Percentiles rank a stretch among this genome's conserved stretches.
These are phyloP conservation scores for Lepraria neglecta DNA, from an alignment of 495 filamentous ascomycete genomes.

Conservation along the genomic window DNA sequence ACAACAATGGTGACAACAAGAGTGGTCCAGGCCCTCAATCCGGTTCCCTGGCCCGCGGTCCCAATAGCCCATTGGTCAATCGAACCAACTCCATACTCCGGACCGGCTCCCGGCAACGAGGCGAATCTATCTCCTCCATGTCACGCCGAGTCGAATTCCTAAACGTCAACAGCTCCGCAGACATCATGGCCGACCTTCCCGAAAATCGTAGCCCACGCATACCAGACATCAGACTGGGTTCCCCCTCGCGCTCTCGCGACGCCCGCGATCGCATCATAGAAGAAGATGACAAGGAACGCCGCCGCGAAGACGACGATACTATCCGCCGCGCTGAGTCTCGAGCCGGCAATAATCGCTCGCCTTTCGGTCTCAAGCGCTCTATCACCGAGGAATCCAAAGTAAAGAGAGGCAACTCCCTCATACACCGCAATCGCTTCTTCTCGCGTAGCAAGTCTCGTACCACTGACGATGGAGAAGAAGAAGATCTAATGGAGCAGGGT, in stretches of 20 bases:
- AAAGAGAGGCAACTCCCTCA: constrained; percentile 12
- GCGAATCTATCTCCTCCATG: constrained; percentile 48
- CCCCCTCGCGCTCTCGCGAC: constrained; percentile 36
- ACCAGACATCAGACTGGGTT: constrained; percentile 36
- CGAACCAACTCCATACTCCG: constrained; percentile 50
- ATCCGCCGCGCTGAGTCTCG: constrained; percentile 24
- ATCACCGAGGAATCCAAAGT: constrained; percentile 17
- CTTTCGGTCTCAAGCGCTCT: constrained; percentile 22
- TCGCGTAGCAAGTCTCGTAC: constrained; percentile 19
- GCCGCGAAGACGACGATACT: constrained; percentile 12
- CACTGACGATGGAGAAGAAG: constrained; percentile 26
- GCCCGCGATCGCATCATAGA: constrained; percentile 42
- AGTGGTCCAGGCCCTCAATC: constrained; percentile 17
- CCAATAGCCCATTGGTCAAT: constrained; percentile 25
- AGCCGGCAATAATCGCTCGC: constrained; percentile 17
- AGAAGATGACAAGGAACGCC: constrained; percentile 33
- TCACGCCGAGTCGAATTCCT: constrained; percentile 70
- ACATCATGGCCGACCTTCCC: constrained; percentile 64
- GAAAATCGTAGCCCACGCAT: constrained; percentile 43
- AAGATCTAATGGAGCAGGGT: constrained; percentile 35
- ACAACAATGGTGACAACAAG: constrained; percentile 6
- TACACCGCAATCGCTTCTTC: constrained; percentile 38
- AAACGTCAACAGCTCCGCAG: constrained; percentile 50
- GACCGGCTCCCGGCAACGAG: constrained; percentile 43
- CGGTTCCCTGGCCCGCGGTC: constrained; percentile 13